A percentile compares a stretch with the other conserved stretches of the same genome.
phyloP scores from a whole-genome alignment of 768 basidiomycete genomes.

The Hydnum rufescens region DNA sequence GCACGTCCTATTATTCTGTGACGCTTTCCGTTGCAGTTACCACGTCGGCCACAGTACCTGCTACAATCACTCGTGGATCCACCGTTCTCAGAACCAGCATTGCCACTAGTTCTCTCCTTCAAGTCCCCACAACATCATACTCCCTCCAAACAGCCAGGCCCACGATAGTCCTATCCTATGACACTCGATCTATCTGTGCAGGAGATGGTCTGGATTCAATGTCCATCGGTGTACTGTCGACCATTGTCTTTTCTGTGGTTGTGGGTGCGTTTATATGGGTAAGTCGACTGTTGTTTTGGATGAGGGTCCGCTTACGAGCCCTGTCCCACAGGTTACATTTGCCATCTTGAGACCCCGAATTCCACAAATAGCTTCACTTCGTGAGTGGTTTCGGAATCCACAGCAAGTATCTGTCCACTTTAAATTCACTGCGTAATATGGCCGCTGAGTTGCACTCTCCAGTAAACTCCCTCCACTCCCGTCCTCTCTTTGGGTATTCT shows the following conservation, averaged over 20 bases:
- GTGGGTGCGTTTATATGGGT: conserved; percentile 1
- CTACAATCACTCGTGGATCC: no score
- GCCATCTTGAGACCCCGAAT: conserved; percentile 47
- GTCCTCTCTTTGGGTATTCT: conserved; percentile 48
- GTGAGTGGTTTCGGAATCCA: conserved; percentile 43
- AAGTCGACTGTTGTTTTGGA: background rate
- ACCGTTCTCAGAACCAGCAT: no score
- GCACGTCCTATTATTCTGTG: no score
- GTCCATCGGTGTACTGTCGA: background rate
- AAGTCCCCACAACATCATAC: no score
- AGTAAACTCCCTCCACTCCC: conserved; percentile 48
- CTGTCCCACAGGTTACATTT: conserved; percentile 33
- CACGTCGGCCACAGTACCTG: no score
- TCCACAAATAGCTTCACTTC: conserved; percentile 46
- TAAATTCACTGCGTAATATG: background rate
- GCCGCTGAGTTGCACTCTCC: no score
- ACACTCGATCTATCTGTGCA: background rate
- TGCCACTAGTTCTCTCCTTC: no score
- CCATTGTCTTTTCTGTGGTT: background rate
- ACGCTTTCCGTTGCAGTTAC: no score
- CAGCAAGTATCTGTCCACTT: background rate
- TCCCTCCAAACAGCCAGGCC: no score
- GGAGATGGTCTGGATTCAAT: background rate
- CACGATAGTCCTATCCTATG: no score
- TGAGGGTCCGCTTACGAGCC: background rate